Evolutionary conservation across 352 stramenopile species (phyloP).

Genomic region (Peronospora destructor): DNA sequence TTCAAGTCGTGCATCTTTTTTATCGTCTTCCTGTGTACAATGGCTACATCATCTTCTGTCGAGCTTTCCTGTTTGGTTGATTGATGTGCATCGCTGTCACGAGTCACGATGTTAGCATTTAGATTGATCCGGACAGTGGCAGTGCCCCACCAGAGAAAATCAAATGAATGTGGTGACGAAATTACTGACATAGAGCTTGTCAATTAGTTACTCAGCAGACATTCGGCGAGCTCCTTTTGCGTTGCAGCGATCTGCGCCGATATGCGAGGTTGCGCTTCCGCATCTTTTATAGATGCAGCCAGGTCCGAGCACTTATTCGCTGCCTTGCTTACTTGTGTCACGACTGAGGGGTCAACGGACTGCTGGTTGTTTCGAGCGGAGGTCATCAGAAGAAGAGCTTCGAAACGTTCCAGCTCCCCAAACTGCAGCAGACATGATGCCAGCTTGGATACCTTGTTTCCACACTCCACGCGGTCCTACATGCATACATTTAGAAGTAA

Average conservation of each 20-base stretch:
- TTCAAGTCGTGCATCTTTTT: no score
- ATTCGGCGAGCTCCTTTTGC: conserved; percentile 15
- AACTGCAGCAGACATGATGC: conserved; percentile 25
- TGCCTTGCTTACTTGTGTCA: conserved; percentile 13
- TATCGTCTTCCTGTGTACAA: no score
- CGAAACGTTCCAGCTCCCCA: conserved; percentile 27
- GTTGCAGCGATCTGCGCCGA: conserved; percentile 13
- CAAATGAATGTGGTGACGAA: conserved; percentile 13
- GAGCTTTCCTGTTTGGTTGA: no score
- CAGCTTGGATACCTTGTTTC: conserved; percentile 5
- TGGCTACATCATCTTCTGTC: no score
- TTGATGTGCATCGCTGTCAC: no score
- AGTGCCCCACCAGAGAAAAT: conserved; percentile 18
- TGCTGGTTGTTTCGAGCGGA: conserved; percentile 21
- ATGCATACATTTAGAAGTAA: neutral
- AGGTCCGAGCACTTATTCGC: neutral
- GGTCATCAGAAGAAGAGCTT: conserved; percentile 16
- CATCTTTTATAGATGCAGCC: neutral
- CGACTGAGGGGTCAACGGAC: conserved; percentile 7
- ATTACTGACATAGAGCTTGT: conserved; percentile 13
- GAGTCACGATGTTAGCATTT: no score
- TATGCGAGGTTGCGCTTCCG: conserved; percentile 11
- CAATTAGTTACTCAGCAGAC: conserved; percentile 5
- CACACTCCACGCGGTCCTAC: conserved; percentile 22
- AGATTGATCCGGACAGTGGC: no score